Evolutionary conservation across 306 rosid species (phyloP).

Genomic region (Gleditsia sinensis): DNA sequence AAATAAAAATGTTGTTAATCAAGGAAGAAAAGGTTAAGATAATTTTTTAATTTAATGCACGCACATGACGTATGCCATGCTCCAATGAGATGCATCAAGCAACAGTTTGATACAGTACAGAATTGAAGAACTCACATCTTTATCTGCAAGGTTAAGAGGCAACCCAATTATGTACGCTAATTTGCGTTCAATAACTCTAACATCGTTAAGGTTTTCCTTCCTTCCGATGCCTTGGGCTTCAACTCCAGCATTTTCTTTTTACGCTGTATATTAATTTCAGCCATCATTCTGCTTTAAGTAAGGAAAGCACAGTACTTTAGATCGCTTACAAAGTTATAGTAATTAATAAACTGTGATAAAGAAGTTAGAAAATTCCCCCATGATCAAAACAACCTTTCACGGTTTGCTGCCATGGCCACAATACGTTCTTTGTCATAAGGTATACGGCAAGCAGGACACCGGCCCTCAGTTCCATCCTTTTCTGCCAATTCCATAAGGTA

Average conservation of each 20-base stretch:
- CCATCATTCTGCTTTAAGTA: no score
- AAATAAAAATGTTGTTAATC: conserved; percentile 22
- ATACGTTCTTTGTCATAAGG: conserved; percentile 56
- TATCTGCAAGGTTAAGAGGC: conserved; percentile 49
- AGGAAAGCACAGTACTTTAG: no score
- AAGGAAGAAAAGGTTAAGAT: conserved; percentile 1
- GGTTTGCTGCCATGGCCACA: conserved; percentile 24
- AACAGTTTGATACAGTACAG: not conserved
- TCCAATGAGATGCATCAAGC: not conserved
- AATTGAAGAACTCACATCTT: conserved; percentile 47
- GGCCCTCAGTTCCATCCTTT: conserved; percentile 52
- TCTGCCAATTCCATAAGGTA: conserved; percentile 63
- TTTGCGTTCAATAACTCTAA: conserved; percentile 9
- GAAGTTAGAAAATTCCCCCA: not conserved
- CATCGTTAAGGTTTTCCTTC: no score
- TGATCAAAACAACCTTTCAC: conserved; percentile 48
- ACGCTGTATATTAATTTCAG: not conserved
- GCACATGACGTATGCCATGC: not conserved
- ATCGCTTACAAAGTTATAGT: no score
- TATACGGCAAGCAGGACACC: conserved; percentile 59
- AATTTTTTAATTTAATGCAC: conserved; percentile 17
- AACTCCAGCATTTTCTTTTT: conserved; percentile 42
- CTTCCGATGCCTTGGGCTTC: not conserved
- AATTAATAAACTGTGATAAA: no score
- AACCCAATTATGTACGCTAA: conserved; percentile 54